Evolutionary conservation across 2,329 filamentous ascomycete species (phyloP).

Genomic region (Cladobotryum protrusum): DNA sequence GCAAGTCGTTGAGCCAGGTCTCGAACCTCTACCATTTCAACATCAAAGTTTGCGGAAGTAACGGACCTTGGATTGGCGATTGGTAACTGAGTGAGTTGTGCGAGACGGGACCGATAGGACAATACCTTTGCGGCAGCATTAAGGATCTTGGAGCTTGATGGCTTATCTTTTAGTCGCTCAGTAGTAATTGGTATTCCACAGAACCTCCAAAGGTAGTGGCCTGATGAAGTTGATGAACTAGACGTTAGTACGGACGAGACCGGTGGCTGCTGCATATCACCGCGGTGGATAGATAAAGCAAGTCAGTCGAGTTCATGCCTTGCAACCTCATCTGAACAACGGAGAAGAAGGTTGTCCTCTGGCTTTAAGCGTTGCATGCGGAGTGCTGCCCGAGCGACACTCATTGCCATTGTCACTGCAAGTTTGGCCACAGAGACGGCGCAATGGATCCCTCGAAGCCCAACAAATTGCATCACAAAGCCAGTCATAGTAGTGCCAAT

Average conservation of each 20-base stretch:
- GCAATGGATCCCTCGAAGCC: constrained; percentile 16
- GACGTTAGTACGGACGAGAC: background rate
- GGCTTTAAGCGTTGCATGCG: constrained; percentile 14
- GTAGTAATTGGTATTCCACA: too few species aligned
- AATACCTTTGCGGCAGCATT: too few species aligned
- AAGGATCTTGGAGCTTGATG: too few species aligned
- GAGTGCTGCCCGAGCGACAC: constrained; percentile 13
- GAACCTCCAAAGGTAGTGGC: too few species aligned
- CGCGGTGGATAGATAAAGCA: constrained; percentile 10
- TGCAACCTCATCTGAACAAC: constrained; percentile 11
- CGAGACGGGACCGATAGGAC: too few species aligned
- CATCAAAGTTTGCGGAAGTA: too few species aligned
- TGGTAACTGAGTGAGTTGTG: too few species aligned
- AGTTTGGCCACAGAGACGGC: constrained; percentile 17
- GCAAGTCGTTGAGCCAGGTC: too few species aligned
- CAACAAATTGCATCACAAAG: constrained; percentile 18
- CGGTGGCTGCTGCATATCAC: too few species aligned
- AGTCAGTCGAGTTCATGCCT: constrained; percentile 21
- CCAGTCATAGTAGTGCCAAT: constrained; percentile 3
- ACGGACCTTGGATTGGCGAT: too few species aligned
- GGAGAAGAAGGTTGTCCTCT: constrained; percentile 11
- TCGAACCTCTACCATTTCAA: too few species aligned
- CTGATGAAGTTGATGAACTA: background rate
- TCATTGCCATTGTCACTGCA: constrained; percentile 15
- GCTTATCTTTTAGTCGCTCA: too few species aligned